Evolutionary conservation across 192 early-diverging fungal genomes (phyloP).

Genomic region (Piromyces finnis): DNA sequence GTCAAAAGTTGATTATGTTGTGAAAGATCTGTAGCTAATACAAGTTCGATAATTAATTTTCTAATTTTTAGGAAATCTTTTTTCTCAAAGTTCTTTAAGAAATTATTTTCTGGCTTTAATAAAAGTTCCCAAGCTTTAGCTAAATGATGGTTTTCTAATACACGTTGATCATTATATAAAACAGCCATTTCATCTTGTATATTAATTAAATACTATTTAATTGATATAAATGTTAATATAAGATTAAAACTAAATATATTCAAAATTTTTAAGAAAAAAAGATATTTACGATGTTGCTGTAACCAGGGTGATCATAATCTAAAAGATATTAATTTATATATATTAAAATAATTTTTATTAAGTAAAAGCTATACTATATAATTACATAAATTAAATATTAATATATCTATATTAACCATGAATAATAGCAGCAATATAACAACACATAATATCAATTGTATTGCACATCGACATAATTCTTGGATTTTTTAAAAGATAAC

Average conservation of each 20-base stretch:
- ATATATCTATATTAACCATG: not conserved
- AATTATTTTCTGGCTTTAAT: slow-evolving; percentile 1
- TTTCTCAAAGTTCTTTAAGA: not conserved
- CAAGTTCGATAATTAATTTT: not conserved
- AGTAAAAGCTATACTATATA: too few species aligned
- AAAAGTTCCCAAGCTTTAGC: not conserved
- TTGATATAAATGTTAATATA: too few species aligned
- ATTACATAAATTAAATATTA: too few species aligned
- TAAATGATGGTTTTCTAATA: slow-evolving; percentile 3
- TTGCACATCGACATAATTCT: not conserved
- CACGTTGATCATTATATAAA: slow-evolving; percentile 1
- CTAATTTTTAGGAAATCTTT: not conserved
- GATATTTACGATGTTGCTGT: not conserved
- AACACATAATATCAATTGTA: not conserved
- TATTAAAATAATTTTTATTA: too few species aligned
- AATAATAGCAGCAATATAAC: slow-evolving; percentile 1
- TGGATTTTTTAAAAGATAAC: not conserved
- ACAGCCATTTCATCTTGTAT: not conserved
- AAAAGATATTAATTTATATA: too few species aligned
- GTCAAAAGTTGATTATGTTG: slow-evolving; percentile 1
- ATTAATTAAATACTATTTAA: not conserved
- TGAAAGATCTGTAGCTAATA: slow-evolving; percentile 2
- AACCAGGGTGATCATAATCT: slow-evolving; percentile 2
- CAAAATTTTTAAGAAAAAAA: too few species aligned
- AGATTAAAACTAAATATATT: too few species aligned